Evolutionary conservation across 2,329 filamentous ascomycete species (phyloP).

Genomic region (Westerdykella ornata): DNA sequence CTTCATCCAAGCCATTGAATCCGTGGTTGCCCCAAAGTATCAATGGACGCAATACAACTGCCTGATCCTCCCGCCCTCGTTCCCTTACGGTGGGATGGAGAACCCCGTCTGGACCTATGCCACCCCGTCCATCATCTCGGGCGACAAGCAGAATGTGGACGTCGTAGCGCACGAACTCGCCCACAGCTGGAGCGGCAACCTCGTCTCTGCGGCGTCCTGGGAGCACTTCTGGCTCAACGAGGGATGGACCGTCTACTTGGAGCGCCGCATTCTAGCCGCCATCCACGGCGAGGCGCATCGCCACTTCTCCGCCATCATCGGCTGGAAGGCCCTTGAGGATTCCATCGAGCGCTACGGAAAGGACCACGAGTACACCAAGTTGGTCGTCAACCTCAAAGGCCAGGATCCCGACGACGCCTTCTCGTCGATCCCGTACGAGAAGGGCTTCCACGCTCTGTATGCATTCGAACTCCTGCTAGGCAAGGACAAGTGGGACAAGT

Average conservation of each 20-base stretch:
- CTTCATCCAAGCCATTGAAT: constrained; percentile 80
- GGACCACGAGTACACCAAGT: constrained; percentile 87
- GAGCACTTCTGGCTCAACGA: constrained; percentile 68
- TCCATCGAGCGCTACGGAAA: constrained; percentile 70
- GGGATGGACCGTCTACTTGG: constrained; percentile 92
- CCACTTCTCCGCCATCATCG: constrained; percentile 92
- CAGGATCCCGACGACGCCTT: constrained; percentile 96
- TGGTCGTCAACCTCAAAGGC: constrained; percentile 79
- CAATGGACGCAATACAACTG: constrained; percentile 95
- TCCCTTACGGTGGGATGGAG: constrained; percentile 59
- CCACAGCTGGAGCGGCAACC: constrained; percentile 81
- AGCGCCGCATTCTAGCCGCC: constrained; percentile 70
- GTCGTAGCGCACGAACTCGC: constrained; percentile 83
- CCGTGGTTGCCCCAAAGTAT: constrained; percentile 70
- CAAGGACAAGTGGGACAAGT: constrained; percentile 82
- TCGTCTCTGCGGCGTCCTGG: constrained; percentile 73
- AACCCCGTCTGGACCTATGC: constrained; percentile 94
- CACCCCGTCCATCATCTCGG: constrained; percentile 88
- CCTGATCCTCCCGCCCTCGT: constrained; percentile 79
- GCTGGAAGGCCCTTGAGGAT: constrained; percentile 84
- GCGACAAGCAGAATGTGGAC: constrained; percentile 76
- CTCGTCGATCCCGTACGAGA: constrained; percentile 87
- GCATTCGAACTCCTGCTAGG: constrained; percentile 81
- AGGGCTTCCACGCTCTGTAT: constrained; percentile 91
- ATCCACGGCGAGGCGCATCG: constrained; percentile 80